Evolutionary conservation across 768 basidiomycete species (phyloP), one percentile per base, ranked within the genome.

Genomic region (Boletus rubescentipes): DNA sequence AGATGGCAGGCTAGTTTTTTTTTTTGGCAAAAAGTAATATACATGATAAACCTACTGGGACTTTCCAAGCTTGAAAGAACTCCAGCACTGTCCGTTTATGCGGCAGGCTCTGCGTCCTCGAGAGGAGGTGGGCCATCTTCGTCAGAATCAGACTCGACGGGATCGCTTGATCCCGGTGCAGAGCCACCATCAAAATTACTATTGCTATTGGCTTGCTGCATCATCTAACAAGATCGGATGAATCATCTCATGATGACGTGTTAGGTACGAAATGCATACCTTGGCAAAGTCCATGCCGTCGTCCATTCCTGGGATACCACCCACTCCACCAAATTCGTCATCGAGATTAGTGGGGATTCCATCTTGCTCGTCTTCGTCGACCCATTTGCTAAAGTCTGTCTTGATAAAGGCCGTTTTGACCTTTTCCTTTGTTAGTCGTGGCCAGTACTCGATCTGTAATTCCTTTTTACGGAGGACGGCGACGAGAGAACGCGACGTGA

Each of bases 291-390:
- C 89, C 77, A 86, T 82, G 40, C 5, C 38, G 7, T 30, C 32
- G 9, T 72, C 76, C 71, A 79, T 75, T 20, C 77, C 79, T 23
- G 68, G 66, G 52, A 72, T 69, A 21, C 68, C 74, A 37, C 72
- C 72, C 39, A 62, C 52, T 5, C 55, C n/a, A n/a, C 68, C 32
- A 67, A 57, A 5, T 65, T n/a, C 55, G 3, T 85, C 84, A 2
- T 72, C 68, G n/a, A 75, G 6, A 3, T 26, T 54, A 9, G 58
- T 66, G 2, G 70, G 61, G 21, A 73, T 80, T 46, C 78, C 88
- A 37, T 91, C 89, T 74, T 98, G 96, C 69, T 98, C 95, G 67
- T 98, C 96, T 75, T 98, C 95, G 66, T 98, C 95, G 38, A 89
- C 88, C 94, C 94, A 98, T 76, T 91, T 96, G 60, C 78, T 78